Evolutionary conservation across 2,329 filamentous ascomycete species (phyloP).

Genomic region (Zasmidium cellare): DNA sequence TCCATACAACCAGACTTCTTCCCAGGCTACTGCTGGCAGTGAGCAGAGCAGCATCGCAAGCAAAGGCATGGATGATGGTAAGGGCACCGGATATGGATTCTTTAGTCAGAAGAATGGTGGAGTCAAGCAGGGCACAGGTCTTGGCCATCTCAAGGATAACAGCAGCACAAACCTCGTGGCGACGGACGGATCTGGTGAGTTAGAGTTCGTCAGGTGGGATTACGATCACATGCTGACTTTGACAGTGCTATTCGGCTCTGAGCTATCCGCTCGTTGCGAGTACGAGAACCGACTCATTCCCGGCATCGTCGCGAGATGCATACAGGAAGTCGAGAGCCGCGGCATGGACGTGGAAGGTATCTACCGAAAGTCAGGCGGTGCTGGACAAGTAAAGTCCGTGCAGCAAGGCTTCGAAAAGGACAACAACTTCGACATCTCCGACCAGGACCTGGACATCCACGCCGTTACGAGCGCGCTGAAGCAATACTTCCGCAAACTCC

Average conservation of each 20-base stretch:
- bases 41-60: constrained; percentile 30
- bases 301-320: constrained; percentile 86
- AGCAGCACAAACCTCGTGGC: constrained; percentile 45
- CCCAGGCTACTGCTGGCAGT: constrained; percentile 32
- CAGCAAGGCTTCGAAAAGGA: constrained; percentile 88
- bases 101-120: constrained; percentile 39
- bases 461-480: constrained; percentile 94
- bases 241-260: constrained; percentile 77
- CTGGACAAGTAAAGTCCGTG: constrained; percentile 84
- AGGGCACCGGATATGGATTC: constrained; percentile 33
- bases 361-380: constrained; percentile 95
- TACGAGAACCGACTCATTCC: constrained; percentile 88
- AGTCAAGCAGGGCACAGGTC: constrained; percentile 26
- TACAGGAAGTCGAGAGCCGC: constrained; percentile 92
- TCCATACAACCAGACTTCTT: constrained; percentile 32
- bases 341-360: constrained; percentile 98
- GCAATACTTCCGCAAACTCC: constrained; percentile 94
- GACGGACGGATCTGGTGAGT: constrained; percentile 35
- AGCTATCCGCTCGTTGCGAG: constrained; percentile 80
- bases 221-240: constrained; percentile 22
- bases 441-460: constrained; percentile 91
- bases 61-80: constrained; percentile 21
- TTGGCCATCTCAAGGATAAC: constrained; percentile 43
- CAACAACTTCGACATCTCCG: constrained; percentile 80
- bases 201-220: constrained; percentile 1